Percentiles rank a stretch among this genome's conserved stretches.
Conservation (phyloP, 495 filamentous ascomycete species). For the Aspergillus bridgeri region DNA sequence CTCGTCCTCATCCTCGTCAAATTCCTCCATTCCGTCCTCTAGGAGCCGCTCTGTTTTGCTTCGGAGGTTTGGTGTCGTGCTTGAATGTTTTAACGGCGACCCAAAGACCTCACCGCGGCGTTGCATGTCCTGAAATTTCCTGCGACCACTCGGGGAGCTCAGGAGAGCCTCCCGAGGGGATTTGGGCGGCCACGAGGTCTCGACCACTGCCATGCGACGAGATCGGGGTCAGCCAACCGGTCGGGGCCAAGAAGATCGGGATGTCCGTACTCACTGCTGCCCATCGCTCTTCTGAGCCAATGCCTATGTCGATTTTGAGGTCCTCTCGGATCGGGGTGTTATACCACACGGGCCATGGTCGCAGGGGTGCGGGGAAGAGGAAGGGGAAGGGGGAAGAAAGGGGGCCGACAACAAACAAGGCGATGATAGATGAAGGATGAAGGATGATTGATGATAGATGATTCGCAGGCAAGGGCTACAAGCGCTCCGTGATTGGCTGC, state of each 20-base stretch:
- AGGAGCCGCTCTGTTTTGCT: constrained; percentile 31
- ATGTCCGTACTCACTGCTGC: constrained; percentile 22
- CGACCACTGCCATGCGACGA: constrained; percentile 32
- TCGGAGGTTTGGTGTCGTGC: constrained; percentile 38
- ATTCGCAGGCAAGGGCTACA: not conserved
- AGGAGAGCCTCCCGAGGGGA: constrained; percentile 82
- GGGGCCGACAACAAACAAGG: not conserved
- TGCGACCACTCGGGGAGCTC: constrained; percentile 75
- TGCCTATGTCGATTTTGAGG: not conserved
- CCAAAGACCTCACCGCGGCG: constrained; percentile 60
- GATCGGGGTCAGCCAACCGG: not conserved
- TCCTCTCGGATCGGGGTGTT: not conserved
- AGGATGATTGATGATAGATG: not conserved
- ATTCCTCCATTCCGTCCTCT: constrained; percentile 37
- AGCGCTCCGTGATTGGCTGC: constrained; percentile 22
- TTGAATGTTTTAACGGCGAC: constrained; percentile 57
- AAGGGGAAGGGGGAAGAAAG: too few species aligned
- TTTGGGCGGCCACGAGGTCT: constrained; percentile 76
- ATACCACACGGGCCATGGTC: not conserved
- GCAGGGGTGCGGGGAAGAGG: not conserved
- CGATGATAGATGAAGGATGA: not conserved
- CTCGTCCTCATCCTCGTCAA: constrained; percentile 78
- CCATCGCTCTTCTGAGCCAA: constrained; percentile 7
- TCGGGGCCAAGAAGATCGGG: not conserved
- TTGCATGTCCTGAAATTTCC: constrained; percentile 61